Evolutionary conservation across 2,329 filamentous ascomycete species (phyloP), one percentile per base, ranked within the genome.

Genomic region (Calonectria montana): DNA sequence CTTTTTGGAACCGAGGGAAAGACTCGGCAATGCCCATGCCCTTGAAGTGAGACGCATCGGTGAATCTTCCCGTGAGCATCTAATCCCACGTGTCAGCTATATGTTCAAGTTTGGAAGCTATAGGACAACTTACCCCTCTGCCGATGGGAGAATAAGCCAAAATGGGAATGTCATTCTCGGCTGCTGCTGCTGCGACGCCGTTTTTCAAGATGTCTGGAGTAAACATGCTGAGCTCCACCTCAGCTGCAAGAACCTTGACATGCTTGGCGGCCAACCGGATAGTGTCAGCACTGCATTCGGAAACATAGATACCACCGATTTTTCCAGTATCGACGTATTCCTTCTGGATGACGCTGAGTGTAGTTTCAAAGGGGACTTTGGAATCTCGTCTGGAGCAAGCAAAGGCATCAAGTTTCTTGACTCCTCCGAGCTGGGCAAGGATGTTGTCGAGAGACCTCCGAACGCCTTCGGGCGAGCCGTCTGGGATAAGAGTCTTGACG

Each of bases 121-220:
- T 39, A 35, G 31, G 18, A 62, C 47, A 21, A 80, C 83, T 76
- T 80, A 86, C 84, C 1, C 88, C 88, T 27, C 89, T 85, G 3
- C 93, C 91, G 0, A 95, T 85, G 0, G 94, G 94, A 53, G 92
- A 92, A 83, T 95, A 96, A 0, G 92, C 93, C 43, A 94, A 83
- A 55, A 96, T 84, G 0, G 93, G 91, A 71, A 96, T 94, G 48
- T 87, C 84, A 53, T 93, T 82, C 80, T 96, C 87, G 0, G 85
- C 87, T 77, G 91, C 93, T 0, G 89, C 87, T 2, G 84, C 85
- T 3, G 87, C 86, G 41, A 91, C 82, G 2, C 89, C 88, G 74
- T 90, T 89, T 31, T 80, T 81, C 31, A 89, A 81, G 23, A 86
- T 83, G 15, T 90, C 87, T 0, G 85, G 84, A 10, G 81, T 77